These are phyloP conservation scores for Selaginella moellendorffii DNA, from an alignment of 75 land plant species.

Conservation along the genomic window DNA sequence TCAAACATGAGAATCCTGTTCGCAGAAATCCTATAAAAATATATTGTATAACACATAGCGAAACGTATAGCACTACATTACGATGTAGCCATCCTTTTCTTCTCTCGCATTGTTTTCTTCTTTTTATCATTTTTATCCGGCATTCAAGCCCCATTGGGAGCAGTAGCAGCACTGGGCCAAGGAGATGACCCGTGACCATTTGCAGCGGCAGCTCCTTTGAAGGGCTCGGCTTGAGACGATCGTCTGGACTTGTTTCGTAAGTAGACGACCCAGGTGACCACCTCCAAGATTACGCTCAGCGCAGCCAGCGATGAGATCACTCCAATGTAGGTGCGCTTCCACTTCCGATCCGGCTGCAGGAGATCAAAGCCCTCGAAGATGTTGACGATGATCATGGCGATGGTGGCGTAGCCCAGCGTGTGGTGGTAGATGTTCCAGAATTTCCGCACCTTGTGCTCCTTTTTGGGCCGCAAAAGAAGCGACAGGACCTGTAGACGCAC, in stretches of 20 bases:
- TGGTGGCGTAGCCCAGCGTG: slow-evolving; percentile 22
- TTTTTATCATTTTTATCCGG: too few species aligned
- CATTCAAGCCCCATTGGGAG: too few species aligned
- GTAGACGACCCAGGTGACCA: slow-evolving; percentile 25
- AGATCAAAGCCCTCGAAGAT: slow-evolving; percentile 45
- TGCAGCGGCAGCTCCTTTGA: too few species aligned
- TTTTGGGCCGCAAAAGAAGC: slow-evolving; percentile 45
- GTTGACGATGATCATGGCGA: slow-evolving; percentile 33
- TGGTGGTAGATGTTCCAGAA: slow-evolving; percentile 52
- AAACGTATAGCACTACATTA: too few species aligned
- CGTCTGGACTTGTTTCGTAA: not conserved
- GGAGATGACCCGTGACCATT: too few species aligned
- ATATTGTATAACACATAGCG: too few species aligned
- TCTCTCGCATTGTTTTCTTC: too few species aligned
- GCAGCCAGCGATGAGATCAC: slow-evolving; percentile 20
- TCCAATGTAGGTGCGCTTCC: slow-evolving; percentile 30
- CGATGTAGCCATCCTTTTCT: too few species aligned
- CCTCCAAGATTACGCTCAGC: slow-evolving; percentile 24
- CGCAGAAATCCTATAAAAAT: too few species aligned
- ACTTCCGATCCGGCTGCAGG: slow-evolving; percentile 24
- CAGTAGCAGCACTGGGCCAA: too few species aligned
- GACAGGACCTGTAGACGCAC: slow-evolving; percentile 9
- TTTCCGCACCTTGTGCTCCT: slow-evolving; percentile 33
- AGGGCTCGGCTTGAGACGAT: too few species aligned
- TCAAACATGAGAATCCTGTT: too few species aligned